phyloP scores from a whole-genome alignment of 2,329 filamentous ascomycete species.

The Fusarium sp. region DNA sequence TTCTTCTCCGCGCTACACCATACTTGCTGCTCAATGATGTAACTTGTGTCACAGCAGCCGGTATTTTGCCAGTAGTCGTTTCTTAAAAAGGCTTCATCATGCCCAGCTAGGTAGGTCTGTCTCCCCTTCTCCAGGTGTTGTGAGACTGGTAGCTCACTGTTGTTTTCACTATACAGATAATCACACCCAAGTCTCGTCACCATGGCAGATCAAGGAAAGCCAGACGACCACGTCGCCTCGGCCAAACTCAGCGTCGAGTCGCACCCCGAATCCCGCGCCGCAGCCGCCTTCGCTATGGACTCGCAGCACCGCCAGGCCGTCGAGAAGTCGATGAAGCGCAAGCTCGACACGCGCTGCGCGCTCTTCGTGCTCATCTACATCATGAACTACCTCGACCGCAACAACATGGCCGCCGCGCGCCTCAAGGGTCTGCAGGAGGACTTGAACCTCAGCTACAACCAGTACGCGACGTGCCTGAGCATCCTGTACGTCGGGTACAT shows the following conservation, averaged over 20 bases:
- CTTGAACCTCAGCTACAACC: conserved; percentile 60
- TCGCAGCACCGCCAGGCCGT: conserved; percentile 62
- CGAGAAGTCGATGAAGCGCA: conserved; percentile 74
- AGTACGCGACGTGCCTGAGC: conserved; percentile 71
- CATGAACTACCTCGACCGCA: conserved; percentile 74
- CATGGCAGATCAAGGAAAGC: conserved; percentile 12
- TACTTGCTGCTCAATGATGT: conserved; percentile 15
- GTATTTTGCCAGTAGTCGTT: background rate
- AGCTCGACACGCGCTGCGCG: conserved; percentile 74
- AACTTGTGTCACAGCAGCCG: background rate
- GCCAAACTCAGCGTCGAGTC: conserved; percentile 33
- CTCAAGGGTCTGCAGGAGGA: conserved; percentile 72
- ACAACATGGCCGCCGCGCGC: conserved; percentile 74
- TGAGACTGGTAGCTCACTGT: conserved; percentile 9
- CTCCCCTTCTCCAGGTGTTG: background rate
- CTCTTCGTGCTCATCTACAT: conserved; percentile 81
- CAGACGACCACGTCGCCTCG: conserved; percentile 27
- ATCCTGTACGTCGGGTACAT: conserved; percentile 75
- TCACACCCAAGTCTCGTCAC: too few relatives aligned
- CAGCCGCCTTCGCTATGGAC: conserved; percentile 39
- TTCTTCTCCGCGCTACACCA: conserved; percentile 9
- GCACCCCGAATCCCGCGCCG: conserved; percentile 9
- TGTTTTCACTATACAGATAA: too few relatives aligned
- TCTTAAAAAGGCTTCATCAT: conserved; percentile 4
- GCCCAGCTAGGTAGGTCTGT: background rate